These are phyloP conservation scores for Boletus sensibilis DNA, from an alignment of 768 basidiomycete genomes.

Conservation along the genomic window DNA sequence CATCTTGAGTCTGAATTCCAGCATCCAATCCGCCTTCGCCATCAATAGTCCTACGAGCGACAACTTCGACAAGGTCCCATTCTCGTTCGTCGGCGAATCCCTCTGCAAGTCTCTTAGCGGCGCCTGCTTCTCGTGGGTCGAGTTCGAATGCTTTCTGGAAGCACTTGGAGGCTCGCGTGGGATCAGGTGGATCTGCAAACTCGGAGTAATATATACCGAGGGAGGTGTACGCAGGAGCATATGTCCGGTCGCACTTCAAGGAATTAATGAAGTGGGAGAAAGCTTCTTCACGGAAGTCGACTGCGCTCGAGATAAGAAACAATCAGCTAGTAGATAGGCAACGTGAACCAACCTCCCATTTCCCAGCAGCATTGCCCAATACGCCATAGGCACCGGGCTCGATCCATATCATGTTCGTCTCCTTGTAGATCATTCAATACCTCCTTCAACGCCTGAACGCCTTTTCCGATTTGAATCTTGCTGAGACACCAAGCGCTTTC, in stretches of 20 bases:
- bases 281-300: slow-evolving; percentile 54
- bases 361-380: slow-evolving; percentile 77
- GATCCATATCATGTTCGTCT: slow-evolving; percentile 51
- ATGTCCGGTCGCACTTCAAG: slow-evolving; percentile 69
- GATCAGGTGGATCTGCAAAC: slow-evolving; percentile 67
- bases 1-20: slow-evolving; percentile 46
- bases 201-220: slow-evolving; percentile 89
- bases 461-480: slow-evolving; percentile 51
- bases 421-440: slow-evolving; percentile 46
- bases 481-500: slow-evolving; percentile 81
- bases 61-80: slow-evolving; percentile 93
- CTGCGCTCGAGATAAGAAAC: slow-evolving; percentile 33
- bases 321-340: background rate
- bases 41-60: slow-evolving; percentile 90
- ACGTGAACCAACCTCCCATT: slow-evolving; percentile 53
- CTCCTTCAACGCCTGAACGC: slow-evolving; percentile 45
- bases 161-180: slow-evolving; percentile 85
- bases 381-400: slow-evolving; percentile 82
- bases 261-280: slow-evolving; percentile 79
- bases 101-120: slow-evolving; percentile 79
- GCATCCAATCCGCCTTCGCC: slow-evolving; percentile 83
- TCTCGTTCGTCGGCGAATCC: slow-evolving; percentile 91
- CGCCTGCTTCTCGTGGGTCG: slow-evolving; percentile 82
- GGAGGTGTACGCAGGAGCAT: slow-evolving; percentile 91
- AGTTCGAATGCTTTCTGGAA: slow-evolving; percentile 99